A percentile compares a stretch with the other conserved stretches of the same genome.
These are phyloP conservation scores for Rhodotorula diobovata DNA, from an alignment of 768 basidiomycete species.

Conservation along the genomic window DNA sequence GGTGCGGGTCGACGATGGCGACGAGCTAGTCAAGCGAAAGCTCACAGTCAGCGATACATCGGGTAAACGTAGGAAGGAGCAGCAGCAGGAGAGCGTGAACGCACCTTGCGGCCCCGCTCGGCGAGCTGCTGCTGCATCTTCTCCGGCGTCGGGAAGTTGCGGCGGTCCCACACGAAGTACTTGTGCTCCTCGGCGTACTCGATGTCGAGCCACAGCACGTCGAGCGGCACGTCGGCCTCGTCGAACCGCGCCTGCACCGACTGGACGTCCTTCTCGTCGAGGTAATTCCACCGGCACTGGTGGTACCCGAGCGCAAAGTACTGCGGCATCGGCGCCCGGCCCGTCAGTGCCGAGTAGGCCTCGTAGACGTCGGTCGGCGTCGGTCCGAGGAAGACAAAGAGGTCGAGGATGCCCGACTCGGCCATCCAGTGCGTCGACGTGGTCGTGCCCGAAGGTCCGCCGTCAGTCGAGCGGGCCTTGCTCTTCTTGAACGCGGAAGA, in stretches of 20 bases:
- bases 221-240: constrained; percentile 88
- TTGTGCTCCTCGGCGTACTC: constrained; percentile 90
- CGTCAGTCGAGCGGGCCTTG: constrained; percentile 3
- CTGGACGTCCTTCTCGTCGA: constrained; percentile 80
- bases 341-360: constrained; percentile 80
- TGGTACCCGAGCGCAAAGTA: constrained; percentile 91
- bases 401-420: constrained; percentile 90
- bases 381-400: constrained; percentile 90
- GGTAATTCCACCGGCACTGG: constrained; percentile 97
- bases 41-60: neutral
- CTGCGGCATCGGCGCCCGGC: constrained; percentile 78
- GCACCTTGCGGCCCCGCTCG: constrained; percentile 74
- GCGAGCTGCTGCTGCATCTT: constrained; percentile 89
- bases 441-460: constrained; percentile 46
- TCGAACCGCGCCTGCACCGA: constrained; percentile 82
- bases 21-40: constrained; percentile 68
- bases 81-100: constrained; percentile 19
- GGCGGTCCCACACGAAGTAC: constrained; percentile 95
- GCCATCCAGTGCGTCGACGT: constrained; percentile 95
- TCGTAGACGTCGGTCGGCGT: constrained; percentile 72
- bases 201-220: constrained; percentile 92
- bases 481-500: constrained; percentile 44
- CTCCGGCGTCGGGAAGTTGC: constrained; percentile 87
- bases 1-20: constrained; percentile 91
- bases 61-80: too few species aligned